Base-by-base conservation (phyloP, 257 asterid species). In the Hygrophila difformis region DNA sequence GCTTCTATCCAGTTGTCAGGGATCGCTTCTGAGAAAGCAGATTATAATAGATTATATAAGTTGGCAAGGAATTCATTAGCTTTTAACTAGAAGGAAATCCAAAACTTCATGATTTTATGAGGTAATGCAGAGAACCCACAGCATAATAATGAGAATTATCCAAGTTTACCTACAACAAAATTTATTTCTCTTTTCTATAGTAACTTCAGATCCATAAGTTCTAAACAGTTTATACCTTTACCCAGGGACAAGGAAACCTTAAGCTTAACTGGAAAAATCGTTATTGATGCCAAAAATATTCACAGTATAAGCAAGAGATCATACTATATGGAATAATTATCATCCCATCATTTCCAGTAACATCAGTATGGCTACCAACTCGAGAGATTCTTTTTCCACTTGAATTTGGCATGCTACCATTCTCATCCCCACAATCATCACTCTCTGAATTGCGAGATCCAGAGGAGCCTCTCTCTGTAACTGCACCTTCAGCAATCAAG, bases 1-100 rank as follows among this genome's bases (percentile, higher is more conserved):
- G 91, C 76, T 46, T 85, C 98, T 19, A 52, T 72, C 98, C 98
- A 89, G 48, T 74, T 61, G 45, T 70, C 85, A 51, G 94, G 94
- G 64, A 89, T 60, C 70, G 75, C 78, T 63, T 71, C 98, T 89
- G 91, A 47, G 57, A 61, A 60, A 38, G n/a, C n/a, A n/a, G n/a
- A n/a, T n/a, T n/a, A n/a, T n/a, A n/a, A n/a, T n/a, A n/a, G n/a
- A n/a, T n/a, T n/a, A n/a, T n/a, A n/a, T n/a, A n/a, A n/a, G n/a
- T n/a, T n/a, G n/a, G n/a, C n/a, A n/a, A n/a, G n/a, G n/a, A n/a
- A n/a, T n/a, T n/a, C n/a, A n/a, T n/a, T n/a, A n/a, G n/a, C n/a
- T n/a, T n/a, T n/a, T n/a, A n/a, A n/a, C n/a, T n/a, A n/a, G n/a
- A n/a, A n/a, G 29, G 29, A 7, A 24, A 7, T 24, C 7, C 29